Evolutionary conservation across 768 basidiomycete species (phyloP).

Genomic region (Suillus brevipes): DNA sequence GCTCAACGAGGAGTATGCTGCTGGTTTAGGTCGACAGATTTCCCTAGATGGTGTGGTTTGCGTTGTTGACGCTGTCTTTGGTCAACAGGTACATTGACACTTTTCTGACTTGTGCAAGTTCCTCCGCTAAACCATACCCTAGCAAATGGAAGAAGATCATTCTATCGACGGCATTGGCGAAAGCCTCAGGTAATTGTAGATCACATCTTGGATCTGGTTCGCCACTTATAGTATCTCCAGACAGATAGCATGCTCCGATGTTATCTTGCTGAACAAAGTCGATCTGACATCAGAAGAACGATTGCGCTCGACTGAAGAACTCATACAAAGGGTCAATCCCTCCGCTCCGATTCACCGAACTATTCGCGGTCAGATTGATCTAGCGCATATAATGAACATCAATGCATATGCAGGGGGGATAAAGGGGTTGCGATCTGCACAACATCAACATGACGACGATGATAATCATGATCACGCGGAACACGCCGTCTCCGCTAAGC

Average conservation of each 20-base stretch:
- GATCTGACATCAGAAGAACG: slow-evolving; percentile 62
- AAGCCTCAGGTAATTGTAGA: slow-evolving; percentile 63
- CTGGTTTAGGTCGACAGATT: slow-evolving; percentile 68
- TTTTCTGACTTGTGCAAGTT: neutral
- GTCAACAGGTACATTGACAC: slow-evolving; percentile 44
- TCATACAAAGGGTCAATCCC: slow-evolving; percentile 78
- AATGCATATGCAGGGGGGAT: slow-evolving; percentile 67
- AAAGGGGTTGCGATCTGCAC: slow-evolving; percentile 24
- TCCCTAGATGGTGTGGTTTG: slow-evolving; percentile 87
- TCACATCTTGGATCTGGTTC: neutral
- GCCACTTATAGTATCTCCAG: slow-evolving; percentile 41
- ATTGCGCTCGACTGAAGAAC: slow-evolving; percentile 50
- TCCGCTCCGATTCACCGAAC: slow-evolving; percentile 75
- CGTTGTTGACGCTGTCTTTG: slow-evolving; percentile 89
- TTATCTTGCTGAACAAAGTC: slow-evolving; percentile 88
- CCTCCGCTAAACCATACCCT: slow-evolving; percentile 2
- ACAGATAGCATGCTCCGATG: slow-evolving; percentile 92
- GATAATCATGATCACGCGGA: slow-evolving; percentile 31
- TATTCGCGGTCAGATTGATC: slow-evolving; percentile 67
- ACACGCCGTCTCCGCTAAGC: slow-evolving; percentile 38
- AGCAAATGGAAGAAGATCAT: slow-evolving; percentile 89
- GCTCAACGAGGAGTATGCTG: slow-evolving; percentile 81
- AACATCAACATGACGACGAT: slow-evolving; percentile 33
- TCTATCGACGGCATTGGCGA: slow-evolving; percentile 68
- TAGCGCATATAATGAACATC: slow-evolving; percentile 76